Evolutionary conservation across 2,329 filamentous ascomycete species (phyloP).

Genomic region (Apiospora pterosperma): DNA sequence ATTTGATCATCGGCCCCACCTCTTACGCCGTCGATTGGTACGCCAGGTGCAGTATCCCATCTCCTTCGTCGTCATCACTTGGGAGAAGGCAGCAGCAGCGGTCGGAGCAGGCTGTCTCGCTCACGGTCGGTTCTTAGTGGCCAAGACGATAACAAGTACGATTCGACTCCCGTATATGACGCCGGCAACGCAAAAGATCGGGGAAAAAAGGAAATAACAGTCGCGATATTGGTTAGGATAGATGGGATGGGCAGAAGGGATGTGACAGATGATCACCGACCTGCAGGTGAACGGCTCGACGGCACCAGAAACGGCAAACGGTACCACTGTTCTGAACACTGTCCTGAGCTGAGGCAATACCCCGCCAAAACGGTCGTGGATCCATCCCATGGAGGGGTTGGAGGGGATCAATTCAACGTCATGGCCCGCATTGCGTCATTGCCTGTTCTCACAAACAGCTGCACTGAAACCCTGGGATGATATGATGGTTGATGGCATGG

Average conservation of each 20-base stretch:
- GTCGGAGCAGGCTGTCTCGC: too few species aligned
- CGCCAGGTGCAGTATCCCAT: too few species aligned
- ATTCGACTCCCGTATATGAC: too few species aligned
- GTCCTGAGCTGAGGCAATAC: not conserved
- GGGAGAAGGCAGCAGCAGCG: too few species aligned
- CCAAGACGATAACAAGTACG: too few species aligned
- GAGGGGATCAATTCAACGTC: not conserved
- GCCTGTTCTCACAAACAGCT: not conserved
- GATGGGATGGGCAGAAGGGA: not conserved
- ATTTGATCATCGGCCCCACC: too few species aligned
- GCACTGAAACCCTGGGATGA: not conserved
- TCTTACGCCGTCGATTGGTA: too few species aligned
- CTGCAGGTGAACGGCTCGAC: not conserved
- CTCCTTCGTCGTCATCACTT: too few species aligned
- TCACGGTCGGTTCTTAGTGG: too few species aligned
- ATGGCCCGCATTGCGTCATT: slow-evolving; percentile 1
- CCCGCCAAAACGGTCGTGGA: not conserved
- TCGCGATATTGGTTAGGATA: not conserved
- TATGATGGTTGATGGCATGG: not conserved
- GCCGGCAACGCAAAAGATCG: not conserved
- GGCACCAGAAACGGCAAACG: too few species aligned
- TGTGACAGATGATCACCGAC: not conserved
- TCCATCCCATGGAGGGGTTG: not conserved
- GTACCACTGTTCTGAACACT: too few species aligned
- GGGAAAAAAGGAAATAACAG: not conserved